A percentile compares a stretch with the other conserved stretches of the same genome.
These are phyloP conservation scores for Vanderwaltozyma polyspora DNA, from an alignment of 805 yeast species.

Conservation along the genomic window DNA sequence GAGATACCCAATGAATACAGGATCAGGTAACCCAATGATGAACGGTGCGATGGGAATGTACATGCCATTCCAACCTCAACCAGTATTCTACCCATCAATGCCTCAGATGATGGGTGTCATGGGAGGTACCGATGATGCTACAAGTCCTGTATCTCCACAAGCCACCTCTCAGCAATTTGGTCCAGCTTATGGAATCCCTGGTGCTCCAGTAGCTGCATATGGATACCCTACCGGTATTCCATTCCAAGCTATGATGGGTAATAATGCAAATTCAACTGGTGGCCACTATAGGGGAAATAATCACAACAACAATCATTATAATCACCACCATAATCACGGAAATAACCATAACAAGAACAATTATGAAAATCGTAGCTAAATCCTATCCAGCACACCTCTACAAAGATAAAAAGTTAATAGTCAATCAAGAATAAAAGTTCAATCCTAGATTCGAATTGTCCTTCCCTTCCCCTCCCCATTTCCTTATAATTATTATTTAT, in stretches of 20 bases:
- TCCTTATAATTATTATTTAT: too few relatives aligned
- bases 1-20: conserved; percentile 22
- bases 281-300: conserved; percentile 14
- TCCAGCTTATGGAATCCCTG: conserved; percentile 18
- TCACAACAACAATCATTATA: conserved; percentile 7
- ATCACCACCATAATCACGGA: conserved; percentile 1
- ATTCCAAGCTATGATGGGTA: conserved; percentile 18
- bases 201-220: conserved; percentile 14
- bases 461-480: too few relatives aligned
- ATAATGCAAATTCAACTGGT: conserved; percentile 6
- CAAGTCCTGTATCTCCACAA: conserved; percentile 17
- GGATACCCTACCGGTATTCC: conserved; percentile 22
- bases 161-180: conserved; percentile 20
- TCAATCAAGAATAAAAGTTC: too few relatives aligned
- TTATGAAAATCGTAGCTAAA: not conserved
- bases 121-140: conserved; percentile 13
- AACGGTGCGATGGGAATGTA: conserved; percentile 22
- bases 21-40: conserved; percentile 17
- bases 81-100: conserved; percentile 25
- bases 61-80: conserved; percentile 27
- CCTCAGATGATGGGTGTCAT: conserved; percentile 24
- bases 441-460: too few relatives aligned
- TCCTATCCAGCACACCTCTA: too few relatives aligned
- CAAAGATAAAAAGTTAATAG: too few relatives aligned
- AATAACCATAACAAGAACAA: conserved; percentile 1